Base-by-base conservation (phyloP, 441 rosid genomes). In the Arabidopsis lyrata region DNA sequence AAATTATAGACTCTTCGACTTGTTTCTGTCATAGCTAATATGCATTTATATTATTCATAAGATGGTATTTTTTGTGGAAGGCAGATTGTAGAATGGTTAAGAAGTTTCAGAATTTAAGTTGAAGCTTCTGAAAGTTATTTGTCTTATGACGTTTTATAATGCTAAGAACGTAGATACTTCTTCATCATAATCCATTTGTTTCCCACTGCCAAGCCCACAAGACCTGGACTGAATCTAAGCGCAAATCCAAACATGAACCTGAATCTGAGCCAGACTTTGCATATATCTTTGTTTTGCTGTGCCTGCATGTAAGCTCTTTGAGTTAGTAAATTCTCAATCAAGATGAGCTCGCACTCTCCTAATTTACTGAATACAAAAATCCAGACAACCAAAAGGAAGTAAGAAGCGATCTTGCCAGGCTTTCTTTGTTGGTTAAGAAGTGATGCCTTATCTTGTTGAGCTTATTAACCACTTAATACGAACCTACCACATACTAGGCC, bases 1-100 rank as follows among this genome's bases (percentile, higher is more conserved):
- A 76, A 9, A 6, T 45, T 76, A 45, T 76, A 27, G 13, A 39
- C 20, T 61, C 64, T 53, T 68, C 53, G 47, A 6, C 10, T 34
- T 58, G 61, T 31, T 59, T 66, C 12, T 15, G 34, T 32, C 44
- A 39, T 16, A 41, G 55, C 67, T 56, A 22, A 39, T 66, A 56
- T 65, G 54, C 56, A 50, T 49, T 59, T 18, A 38, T 73, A 45
- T 55, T 4, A 55, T 35, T 55, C 49, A 11, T 50, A 22, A 8
- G 8, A 50, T 24, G 56, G 56, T 48, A 16, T 1, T 16, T 48
- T 48, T 50, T 65, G 59, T 49, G n/a, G 2, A 41, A 42, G 27
- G 52, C 39, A 48, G 11, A 70, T n/a, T 16, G 53, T 2, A 18
- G 13, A 16, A 18, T 18, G 10, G 53, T 48, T 18, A 11, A 49